phyloP scores from a whole-genome alignment of 331 rosid genomes.

The Phaseolus coccineus region DNA sequence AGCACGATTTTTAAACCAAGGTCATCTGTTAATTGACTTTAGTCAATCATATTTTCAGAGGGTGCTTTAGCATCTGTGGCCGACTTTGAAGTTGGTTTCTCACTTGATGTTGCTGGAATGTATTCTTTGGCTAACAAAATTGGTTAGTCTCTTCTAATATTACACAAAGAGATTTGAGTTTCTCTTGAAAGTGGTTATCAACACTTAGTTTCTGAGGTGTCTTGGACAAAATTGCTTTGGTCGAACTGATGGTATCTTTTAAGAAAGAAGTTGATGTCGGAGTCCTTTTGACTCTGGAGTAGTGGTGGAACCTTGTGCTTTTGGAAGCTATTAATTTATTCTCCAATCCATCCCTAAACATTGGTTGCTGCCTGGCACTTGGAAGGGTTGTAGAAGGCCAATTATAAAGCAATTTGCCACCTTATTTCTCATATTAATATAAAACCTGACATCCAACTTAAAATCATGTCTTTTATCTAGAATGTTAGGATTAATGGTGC shows the following conservation, averaged over 20 bases:
- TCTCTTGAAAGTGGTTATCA: too few species aligned
- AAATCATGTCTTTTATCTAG: background rate
- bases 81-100: background rate
- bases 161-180: too few species aligned
- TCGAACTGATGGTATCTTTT: background rate
- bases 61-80: background rate
- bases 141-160: too few species aligned
- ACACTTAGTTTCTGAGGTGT: too few species aligned
- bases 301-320: slow-evolving; percentile 5
- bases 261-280: background rate
- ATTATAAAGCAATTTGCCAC: background rate
- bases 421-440: background rate
- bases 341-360: background rate
- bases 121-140: background rate
- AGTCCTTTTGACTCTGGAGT: background rate
- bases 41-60: background rate
- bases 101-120: background rate
- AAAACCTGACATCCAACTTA: background rate
- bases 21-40: background rate
- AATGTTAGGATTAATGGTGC: background rate
- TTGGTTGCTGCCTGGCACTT: background rate
- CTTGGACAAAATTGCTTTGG: too few species aligned
- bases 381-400: background rate
- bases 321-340: background rate
- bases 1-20: background rate